phyloP scores from a whole-genome alignment of 306 rosid genomes.

The Styphnolobium japonicum region DNA sequence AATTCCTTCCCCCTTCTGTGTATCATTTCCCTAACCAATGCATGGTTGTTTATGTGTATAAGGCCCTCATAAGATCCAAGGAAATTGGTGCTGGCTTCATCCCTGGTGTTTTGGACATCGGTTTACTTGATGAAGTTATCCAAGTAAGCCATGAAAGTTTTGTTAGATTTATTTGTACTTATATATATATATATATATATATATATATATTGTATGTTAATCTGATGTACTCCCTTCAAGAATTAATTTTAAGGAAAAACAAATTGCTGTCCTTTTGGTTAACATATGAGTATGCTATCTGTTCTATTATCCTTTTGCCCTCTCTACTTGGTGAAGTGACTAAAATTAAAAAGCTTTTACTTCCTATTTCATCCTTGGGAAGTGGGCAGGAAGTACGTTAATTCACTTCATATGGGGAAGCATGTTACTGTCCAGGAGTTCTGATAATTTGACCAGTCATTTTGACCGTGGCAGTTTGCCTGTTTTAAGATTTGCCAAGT shows the following conservation, averaged over 20 bases:
- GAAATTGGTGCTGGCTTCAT: constrained; percentile 97
- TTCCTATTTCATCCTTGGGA: background rate
- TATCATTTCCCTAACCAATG: constrained; percentile 29
- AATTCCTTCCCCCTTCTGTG: background rate
- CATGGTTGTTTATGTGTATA: constrained; percentile 22
- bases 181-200: background rate
- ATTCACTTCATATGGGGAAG: background rate
- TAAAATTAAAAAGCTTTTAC: background rate
- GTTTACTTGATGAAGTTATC: constrained; percentile 71
- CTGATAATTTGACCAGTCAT: background rate
- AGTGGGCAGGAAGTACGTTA: background rate
- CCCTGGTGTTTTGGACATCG: constrained; percentile 84
- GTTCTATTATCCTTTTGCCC: background rate
- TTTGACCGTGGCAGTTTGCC: background rate
- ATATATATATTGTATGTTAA: background rate
- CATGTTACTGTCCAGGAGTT: background rate
- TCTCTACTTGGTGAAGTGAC: background rate
- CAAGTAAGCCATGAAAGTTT: constrained; percentile 58
- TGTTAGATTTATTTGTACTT: background rate
- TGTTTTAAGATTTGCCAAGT: background rate
- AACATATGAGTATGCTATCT: background rate
- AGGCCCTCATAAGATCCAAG: constrained; percentile 99
- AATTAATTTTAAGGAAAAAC: background rate
- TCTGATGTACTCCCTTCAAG: background rate
- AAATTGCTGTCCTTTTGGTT: background rate